A percentile compares a stretch with the other conserved stretches of the same genome.
Conservation (phyloP, 306 rosid genomes). For the Castanea crenata region DNA sequence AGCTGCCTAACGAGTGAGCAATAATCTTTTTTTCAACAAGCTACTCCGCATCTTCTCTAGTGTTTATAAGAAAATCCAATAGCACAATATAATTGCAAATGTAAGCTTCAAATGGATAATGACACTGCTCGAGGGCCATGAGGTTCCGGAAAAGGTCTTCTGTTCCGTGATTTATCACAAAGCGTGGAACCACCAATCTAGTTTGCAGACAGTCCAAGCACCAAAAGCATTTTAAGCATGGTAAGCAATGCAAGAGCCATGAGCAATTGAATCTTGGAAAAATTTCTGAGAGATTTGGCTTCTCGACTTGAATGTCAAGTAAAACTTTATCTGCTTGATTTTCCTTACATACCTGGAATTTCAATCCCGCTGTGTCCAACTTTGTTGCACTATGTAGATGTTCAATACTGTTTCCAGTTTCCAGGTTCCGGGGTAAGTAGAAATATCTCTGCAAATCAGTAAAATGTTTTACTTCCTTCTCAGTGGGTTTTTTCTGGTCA, state of each 20-base stretch:
- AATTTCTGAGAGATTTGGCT: background rate
- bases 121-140: conserved; percentile 34
- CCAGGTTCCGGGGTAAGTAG: conserved; percentile 15
- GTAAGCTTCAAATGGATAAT: background rate
- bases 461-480: background rate
- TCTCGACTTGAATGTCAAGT: background rate
- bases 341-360: no score
- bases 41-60: no score
- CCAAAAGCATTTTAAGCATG: background rate
- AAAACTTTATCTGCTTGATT: no score
- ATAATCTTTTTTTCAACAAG: no score
- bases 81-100: no score
- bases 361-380: conserved; percentile 7
- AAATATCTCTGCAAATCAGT: conserved; percentile 13
- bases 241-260: background rate
- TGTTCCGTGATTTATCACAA: background rate
- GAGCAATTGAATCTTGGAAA: background rate
- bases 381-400: background rate
- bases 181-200: background rate
- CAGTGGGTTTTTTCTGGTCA: background rate
- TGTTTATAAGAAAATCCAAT: no score
- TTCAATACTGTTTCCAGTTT: no score
- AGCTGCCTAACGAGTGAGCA: no score
- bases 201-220: background rate
- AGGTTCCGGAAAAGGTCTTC: conserved; percentile 26